Percentiles rank a stretch among this genome's conserved stretches.
phyloP scores from a whole-genome alignment of 768 basidiomycete species.

The Lentinula sp. region DNA sequence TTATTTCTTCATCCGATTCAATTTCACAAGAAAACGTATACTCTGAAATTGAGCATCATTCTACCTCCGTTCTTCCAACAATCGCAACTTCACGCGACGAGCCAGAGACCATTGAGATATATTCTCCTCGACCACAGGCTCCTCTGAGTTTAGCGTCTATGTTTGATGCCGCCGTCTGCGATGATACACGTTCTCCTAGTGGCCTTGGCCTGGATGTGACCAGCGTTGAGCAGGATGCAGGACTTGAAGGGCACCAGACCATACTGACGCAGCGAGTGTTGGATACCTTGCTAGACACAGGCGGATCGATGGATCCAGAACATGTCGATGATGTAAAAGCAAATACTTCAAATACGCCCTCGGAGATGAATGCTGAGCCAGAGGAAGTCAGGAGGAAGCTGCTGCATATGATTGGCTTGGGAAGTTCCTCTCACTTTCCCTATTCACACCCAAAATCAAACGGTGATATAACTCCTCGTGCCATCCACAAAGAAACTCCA shows the following conservation, averaged over 20 bases:
- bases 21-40: neutral
- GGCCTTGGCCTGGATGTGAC: neutral
- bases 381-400: neutral
- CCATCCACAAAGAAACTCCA: neutral
- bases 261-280: neutral
- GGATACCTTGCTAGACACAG: neutral
- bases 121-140: slow-evolving; percentile 1
- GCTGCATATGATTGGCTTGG: neutral
- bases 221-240: neutral
- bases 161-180: neutral
- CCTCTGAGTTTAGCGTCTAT: neutral
- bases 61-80: neutral
- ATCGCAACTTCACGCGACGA: neutral
- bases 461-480: neutral
- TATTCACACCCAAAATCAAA: neutral
- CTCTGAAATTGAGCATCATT: neutral
- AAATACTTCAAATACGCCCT: too few species aligned
- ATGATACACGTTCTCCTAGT: neutral
- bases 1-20: neutral
- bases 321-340: neutral
- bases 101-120: slow-evolving; percentile 5
- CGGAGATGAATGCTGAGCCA: neutral
- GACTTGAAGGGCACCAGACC: neutral
- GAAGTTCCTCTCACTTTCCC: neutral
- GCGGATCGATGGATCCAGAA: neutral